phyloP scores from a whole-genome alignment of 371 early-diverging fungal species.

The Sanchytrium tribonematis region DNA sequence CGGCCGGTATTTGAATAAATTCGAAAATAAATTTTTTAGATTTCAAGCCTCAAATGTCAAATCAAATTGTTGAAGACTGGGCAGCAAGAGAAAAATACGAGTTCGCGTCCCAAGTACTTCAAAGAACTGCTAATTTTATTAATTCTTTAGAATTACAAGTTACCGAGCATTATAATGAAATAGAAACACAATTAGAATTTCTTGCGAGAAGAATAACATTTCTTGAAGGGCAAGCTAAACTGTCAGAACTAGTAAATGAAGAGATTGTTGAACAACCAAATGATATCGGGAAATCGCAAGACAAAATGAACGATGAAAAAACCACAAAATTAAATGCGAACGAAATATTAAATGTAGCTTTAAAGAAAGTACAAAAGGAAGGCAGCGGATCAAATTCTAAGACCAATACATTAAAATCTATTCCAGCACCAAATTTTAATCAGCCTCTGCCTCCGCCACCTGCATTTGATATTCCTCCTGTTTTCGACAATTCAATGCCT shows the following conservation, averaged over 20 bases:
- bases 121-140: neutral
- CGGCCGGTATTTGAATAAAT: neutral
- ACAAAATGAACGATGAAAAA: too few species aligned
- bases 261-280: neutral
- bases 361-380: neutral
- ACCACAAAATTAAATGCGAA: neutral
- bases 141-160: neutral
- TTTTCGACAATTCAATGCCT: too few species aligned
- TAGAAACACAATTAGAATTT: neutral
- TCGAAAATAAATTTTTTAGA: neutral
- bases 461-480: too few species aligned
- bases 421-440: too few species aligned
- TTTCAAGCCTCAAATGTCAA: neutral
- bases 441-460: too few species aligned
- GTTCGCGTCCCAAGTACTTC: neutral
- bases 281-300: neutral
- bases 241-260: neutral
- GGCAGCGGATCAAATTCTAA: too few species aligned
- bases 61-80: conserved; percentile 1
- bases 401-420: too few species aligned
- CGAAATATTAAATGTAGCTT: neutral
- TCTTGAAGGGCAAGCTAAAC: neutral
- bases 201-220: neutral
- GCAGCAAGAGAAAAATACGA: neutral
- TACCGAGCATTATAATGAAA: neutral